phyloP scores from a whole-genome alignment of 2,329 filamentous ascomycete genomes.

The Fusarium pininemorale region DNA sequence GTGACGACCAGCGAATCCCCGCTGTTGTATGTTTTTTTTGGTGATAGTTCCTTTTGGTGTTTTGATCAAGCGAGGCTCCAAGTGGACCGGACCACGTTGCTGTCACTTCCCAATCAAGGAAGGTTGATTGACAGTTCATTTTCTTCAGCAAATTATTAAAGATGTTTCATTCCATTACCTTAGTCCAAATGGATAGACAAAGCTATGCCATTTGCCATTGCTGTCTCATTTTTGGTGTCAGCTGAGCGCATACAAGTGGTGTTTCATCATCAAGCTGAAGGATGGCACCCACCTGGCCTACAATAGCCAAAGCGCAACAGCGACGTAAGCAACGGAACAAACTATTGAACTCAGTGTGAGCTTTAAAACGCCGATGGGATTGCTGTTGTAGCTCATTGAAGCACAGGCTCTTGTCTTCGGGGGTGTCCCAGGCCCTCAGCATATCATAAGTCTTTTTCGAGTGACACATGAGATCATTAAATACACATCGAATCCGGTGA shows the following conservation, averaged over 20 bases:
- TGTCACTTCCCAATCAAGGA: not conserved
- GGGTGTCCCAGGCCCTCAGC: not conserved
- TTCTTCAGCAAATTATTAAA: not conserved
- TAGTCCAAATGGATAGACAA: too few species aligned
- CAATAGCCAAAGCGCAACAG: not conserved
- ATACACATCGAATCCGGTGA: too few species aligned
- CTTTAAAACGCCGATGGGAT: not conserved
- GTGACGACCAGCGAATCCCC: not conserved
- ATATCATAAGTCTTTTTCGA: not conserved
- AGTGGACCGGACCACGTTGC: not conserved
- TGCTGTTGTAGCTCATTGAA: not conserved
- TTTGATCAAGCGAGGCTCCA: not conserved
- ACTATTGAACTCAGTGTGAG: not conserved
- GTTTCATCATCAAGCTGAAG: too few species aligned
- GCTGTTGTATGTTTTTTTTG: not conserved
- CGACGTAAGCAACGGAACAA: not conserved
- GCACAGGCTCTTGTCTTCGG: accelerated
- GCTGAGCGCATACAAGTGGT: not conserved
- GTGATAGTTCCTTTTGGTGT: not conserved
- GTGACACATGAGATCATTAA: too few species aligned
- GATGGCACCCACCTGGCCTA: accelerated
- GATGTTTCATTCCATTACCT: too few species aligned
- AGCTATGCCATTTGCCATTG: too few species aligned
- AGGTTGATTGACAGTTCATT: too few species aligned
- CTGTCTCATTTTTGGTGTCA: not conserved